phyloP scores from a whole-genome alignment of 176 grass and related monocot genomes.

The Bonia amplexicaulis region DNA sequence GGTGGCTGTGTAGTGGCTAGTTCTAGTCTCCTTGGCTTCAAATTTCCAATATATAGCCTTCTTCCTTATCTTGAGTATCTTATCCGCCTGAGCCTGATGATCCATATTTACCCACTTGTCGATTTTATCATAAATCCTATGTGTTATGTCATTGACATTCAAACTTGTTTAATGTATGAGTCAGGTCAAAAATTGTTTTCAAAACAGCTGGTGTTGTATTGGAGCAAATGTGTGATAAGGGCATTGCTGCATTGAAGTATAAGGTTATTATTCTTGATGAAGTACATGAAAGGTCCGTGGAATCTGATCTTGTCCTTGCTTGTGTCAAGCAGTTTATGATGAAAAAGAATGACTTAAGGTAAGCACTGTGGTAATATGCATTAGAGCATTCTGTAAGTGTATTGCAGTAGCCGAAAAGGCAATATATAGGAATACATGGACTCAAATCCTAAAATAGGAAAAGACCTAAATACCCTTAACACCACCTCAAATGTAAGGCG shows the following conservation, averaged over 20 bases:
- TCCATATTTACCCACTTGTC: not conserved
- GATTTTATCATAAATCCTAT: not conserved
- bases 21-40: no score
- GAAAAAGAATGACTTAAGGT: constrained; percentile 92
- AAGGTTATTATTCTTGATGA: constrained; percentile 99
- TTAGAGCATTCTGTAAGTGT: not conserved
- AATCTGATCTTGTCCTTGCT: constrained; percentile 92
- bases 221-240: constrained; percentile 87
- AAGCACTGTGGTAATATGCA: constrained; percentile 3
- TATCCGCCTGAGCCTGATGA: not conserved
- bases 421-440: no score
- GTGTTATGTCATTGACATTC: not conserved
- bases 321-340: constrained; percentile 79
- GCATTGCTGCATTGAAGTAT: constrained; percentile 68
- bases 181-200: constrained; percentile 90
- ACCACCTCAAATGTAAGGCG: no score
- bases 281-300: constrained; percentile 87
- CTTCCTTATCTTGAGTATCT: no score
- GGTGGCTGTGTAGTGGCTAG: no score
- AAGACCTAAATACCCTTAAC: no score
- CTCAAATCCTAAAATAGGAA: no score
- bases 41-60: no score
- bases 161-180: constrained; percentile 23
- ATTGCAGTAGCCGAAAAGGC: no score
- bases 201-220: constrained; percentile 91